Percentiles rank a stretch among this genome's conserved stretches.
Conservation (phyloP, 768 basidiomycete genomes). For the Rhizopogon rudus region DNA sequence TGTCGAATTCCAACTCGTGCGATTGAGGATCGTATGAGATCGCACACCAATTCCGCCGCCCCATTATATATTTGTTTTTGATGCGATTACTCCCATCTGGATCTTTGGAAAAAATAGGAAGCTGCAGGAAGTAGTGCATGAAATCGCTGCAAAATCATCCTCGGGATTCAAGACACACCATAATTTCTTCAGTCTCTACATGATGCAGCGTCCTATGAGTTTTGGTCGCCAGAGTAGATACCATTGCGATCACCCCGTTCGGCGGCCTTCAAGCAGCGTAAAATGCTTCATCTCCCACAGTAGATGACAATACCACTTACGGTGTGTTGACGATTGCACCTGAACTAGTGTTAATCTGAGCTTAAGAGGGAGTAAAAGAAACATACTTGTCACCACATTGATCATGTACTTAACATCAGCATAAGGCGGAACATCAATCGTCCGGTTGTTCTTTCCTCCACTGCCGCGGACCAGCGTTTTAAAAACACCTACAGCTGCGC, state of each 20-base stretch:
- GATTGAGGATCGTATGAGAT: slow-evolving; percentile 52
- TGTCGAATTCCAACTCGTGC: slow-evolving; percentile 73
- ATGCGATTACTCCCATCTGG: slow-evolving; percentile 64
- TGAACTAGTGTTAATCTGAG: slow-evolving; percentile 15
- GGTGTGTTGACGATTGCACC: slow-evolving; percentile 97
- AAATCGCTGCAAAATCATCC: not conserved
- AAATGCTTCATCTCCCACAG: not conserved
- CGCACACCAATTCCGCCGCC: slow-evolving; percentile 82
- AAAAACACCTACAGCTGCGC: slow-evolving; percentile 76
- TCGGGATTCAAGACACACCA: slow-evolving; percentile 42
- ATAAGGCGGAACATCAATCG: slow-evolving; percentile 39
- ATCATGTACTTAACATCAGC: slow-evolving; percentile 86
- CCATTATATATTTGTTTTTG: slow-evolving; percentile 83
- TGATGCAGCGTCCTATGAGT: slow-evolving; percentile 84
- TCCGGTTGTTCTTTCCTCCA: slow-evolving; percentile 40
- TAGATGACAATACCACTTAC: slow-evolving; percentile 35
- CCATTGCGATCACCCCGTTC: slow-evolving; percentile 67
- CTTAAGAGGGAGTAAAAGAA: not conserved
- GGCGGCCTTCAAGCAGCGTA: slow-evolving; percentile 43
- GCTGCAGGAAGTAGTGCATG: slow-evolving; percentile 32
- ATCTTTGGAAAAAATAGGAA: slow-evolving; percentile 73
- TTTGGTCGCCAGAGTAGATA: slow-evolving; percentile 74
- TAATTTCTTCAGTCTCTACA: slow-evolving; percentile 79
- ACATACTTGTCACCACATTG: slow-evolving; percentile 76
- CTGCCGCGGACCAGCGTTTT: slow-evolving; percentile 48